Evolutionary conservation across 495 filamentous ascomycete species (phyloP).

Genomic region (Cercophora samala): DNA sequence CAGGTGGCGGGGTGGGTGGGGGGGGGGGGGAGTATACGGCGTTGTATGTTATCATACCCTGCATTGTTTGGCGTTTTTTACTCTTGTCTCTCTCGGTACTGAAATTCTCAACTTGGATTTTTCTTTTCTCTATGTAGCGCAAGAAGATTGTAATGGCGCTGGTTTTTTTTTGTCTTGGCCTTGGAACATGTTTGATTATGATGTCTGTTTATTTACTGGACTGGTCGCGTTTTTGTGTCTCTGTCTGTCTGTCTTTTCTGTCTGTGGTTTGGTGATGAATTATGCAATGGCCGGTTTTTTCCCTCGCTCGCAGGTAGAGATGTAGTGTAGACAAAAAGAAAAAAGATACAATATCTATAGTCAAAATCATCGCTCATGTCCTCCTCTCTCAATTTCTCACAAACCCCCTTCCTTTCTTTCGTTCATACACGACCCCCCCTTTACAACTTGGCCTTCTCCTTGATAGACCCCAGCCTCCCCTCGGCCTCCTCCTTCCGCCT

Average conservation of each 20-base stretch:
- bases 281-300: background rate
- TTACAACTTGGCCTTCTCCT: conserved; percentile 24
- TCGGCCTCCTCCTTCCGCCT: conserved; percentile 34
- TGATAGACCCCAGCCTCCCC: conserved; percentile 42
- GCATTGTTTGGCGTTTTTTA: conserved; percentile 12
- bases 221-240: background rate
- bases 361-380: too few species aligned
- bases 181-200: background rate
- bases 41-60: conserved; percentile 17
- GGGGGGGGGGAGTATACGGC: background rate
- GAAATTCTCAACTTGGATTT: background rate
- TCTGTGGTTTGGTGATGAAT: background rate
- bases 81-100: background rate
- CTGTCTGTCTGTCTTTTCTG: background rate
- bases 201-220: background rate
- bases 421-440: background rate
- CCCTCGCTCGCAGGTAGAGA: background rate
- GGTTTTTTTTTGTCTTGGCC: background rate
- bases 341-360: background rate
- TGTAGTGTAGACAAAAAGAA: conserved; percentile 3
- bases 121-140: conserved; percentile 2
- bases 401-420: background rate
- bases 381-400: background rate
- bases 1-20: conserved; percentile 1
- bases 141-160: conserved; percentile 18